phyloP scores from a whole-genome alignment of 371 early-diverging fungal species.

The Actinomucor elegans region DNA sequence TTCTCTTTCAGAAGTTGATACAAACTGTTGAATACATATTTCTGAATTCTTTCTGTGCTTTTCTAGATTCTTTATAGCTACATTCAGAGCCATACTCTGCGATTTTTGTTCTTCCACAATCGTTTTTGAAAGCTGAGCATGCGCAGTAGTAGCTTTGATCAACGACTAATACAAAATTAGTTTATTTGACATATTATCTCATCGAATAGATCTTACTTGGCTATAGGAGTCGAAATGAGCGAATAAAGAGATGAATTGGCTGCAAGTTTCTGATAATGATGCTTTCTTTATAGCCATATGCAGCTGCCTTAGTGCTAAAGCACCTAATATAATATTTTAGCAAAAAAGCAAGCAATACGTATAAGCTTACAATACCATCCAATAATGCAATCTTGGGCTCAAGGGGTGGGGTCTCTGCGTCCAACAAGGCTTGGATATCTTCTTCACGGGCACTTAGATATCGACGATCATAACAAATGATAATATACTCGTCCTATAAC shows the following conservation, averaged over 20 bases:
- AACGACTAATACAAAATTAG: conserved; percentile 15
- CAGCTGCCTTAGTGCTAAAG: not conserved
- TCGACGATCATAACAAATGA: conserved; percentile 46
- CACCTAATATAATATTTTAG: not conserved
- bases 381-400: conserved; percentile 30
- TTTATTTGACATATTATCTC: not conserved
- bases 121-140: conserved; percentile 43
- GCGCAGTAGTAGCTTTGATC: conserved; percentile 32
- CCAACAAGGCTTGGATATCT: conserved; percentile 29
- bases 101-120: conserved; percentile 53
- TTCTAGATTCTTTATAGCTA: conserved; percentile 60
- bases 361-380: conserved; percentile 19
- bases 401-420: conserved; percentile 37
- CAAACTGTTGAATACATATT: conserved; percentile 15
- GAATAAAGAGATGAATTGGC: conserved; percentile 25
- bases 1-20: conserved; percentile 24
- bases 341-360: not conserved
- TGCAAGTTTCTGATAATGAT: conserved; percentile 14
- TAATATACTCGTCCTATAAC: conserved; percentile 42
- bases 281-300: conserved; percentile 6
- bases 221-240: conserved; percentile 31
- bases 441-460: conserved; percentile 34
- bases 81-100: conserved; percentile 60
- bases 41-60: conserved; percentile 38
- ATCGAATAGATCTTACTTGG: conserved; percentile 18